Evolutionary conservation across 345 rosid genomes (phyloP), one percentile per base, ranked within the genome.

Genomic region (Conringia planisiliqua): DNA sequence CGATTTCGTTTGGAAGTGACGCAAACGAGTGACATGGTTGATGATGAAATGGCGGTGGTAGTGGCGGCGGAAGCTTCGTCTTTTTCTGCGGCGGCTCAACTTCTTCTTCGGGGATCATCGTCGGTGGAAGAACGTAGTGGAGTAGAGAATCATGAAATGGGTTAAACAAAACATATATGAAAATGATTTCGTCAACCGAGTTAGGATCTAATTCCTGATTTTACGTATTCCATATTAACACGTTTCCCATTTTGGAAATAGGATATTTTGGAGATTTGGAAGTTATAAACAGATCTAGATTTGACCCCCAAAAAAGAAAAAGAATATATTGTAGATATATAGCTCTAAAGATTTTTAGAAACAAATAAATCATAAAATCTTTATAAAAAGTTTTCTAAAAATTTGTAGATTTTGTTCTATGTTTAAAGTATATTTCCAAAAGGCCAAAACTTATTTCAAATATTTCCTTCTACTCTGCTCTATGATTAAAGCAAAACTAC

Each of bases 1-100:
- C 76, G 51, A 91, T 71, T 66, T 91, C 97, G 50, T 80, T 47
- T 20, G 97, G 87, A 36, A 68, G 72, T 39, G 62, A 52, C 44
- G 61, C 66, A 13, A 58, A 36, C 26, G 72, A n/a, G 2, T 5
- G 7, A 48, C 44, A 66, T 33, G 33, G 69, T 46, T 17, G 56
- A 27, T n/a, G 39, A 11, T n/a, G 55, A 16, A 48, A 13, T 9
- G 42, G 29, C 27, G 32, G 48, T 3, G 20, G 10, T 7, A 18
- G 20, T n/a, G 48, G 48, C 16, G 50, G 50, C 16, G 42, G 29
- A 13, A 32, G 32, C 20, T 32, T 66, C 13, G 11, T 5, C 3
- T 48, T 66, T 66, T 66, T 20, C 30, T 66, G 70, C 13, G 58
- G 44, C 70, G 44, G 58, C 43, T 66, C 58, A 66, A 20, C 70